These are phyloP conservation scores for Casuarina cunninghamiana DNA, from an alignment of 306 rosid species.

Conservation along the genomic window DNA sequence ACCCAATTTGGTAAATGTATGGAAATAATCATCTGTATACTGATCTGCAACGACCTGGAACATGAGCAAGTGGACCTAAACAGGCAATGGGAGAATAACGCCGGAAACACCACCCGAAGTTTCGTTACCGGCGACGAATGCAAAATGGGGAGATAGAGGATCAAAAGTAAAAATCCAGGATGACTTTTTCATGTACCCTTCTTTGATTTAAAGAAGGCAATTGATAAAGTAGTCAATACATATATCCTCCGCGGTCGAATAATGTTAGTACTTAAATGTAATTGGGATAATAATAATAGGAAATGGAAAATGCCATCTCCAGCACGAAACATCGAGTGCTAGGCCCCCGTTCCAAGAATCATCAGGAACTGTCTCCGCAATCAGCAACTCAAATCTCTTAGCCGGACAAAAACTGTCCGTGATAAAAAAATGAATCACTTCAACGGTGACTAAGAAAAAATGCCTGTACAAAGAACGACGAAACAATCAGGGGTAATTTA, in stretches of 20 bases:
- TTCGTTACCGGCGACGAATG: not conserved
- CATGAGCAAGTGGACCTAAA: no score
- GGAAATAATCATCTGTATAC: no score
- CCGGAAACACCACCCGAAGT: not conserved
- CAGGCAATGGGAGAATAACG: no score
- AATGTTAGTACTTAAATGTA: conserved; percentile 44
- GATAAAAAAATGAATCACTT: conserved; percentile 56
- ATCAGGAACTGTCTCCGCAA: conserved; percentile 55
- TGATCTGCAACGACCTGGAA: no score
- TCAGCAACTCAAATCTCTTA: conserved; percentile 60
- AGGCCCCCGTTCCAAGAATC: conserved; percentile 55
- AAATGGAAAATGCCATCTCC: conserved; percentile 49
- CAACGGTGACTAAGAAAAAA: conserved; percentile 60
- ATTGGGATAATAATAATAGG: conserved; percentile 40
- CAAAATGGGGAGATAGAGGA: not conserved
- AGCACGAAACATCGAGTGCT: conserved; percentile 48
- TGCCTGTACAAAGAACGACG: conserved; percentile 72
- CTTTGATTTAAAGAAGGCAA: conserved; percentile 53
- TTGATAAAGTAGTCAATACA: conserved; percentile 38
- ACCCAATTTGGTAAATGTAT: no score
- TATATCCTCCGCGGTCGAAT: conserved; percentile 53
- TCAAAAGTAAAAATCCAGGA: conserved; percentile 30
- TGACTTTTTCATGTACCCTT: conserved; percentile 42
- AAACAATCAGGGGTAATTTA: conserved; percentile 53
- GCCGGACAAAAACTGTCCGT: conserved; percentile 54